These are phyloP conservation scores for Iberis pinnata DNA, from an alignment of 345 rosid genomes.

Conservation along the genomic window DNA sequence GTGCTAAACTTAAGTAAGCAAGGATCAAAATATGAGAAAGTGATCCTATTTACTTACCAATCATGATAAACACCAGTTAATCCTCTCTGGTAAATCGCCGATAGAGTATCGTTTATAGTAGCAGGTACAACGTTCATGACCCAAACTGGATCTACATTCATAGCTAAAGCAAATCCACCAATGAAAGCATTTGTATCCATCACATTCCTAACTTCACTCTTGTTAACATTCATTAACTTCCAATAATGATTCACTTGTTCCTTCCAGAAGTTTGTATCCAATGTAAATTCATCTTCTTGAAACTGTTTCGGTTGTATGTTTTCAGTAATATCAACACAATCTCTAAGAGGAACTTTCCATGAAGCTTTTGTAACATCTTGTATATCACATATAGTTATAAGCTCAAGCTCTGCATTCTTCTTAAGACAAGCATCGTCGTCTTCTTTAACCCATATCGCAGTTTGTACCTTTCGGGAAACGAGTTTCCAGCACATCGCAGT, in stretches of 20 bases:
- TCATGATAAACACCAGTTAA: slow-evolving; percentile 76
- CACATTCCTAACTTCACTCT: slow-evolving; percentile 55
- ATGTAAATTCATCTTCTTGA: slow-evolving; percentile 43
- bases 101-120: slow-evolving; percentile 56
- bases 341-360: slow-evolving; percentile 68
- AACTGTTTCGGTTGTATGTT: slow-evolving; percentile 24
- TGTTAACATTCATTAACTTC: slow-evolving; percentile 56
- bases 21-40: too few relatives aligned
- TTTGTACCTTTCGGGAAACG: slow-evolving; percentile 69
- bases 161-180: slow-evolving; percentile 77
- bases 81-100: slow-evolving; percentile 73
- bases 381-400: slow-evolving; percentile 48
- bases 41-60: slow-evolving; percentile 48
- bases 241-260: slow-evolving; percentile 62
- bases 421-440: slow-evolving; percentile 58
- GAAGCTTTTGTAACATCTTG: slow-evolving; percentile 51
- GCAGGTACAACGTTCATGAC: slow-evolving; percentile 83
- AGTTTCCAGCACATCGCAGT: slow-evolving; percentile 97
- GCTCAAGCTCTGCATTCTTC: slow-evolving; percentile 56
- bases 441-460: slow-evolving; percentile 86
- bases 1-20: background rate
- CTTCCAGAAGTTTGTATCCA: slow-evolving; percentile 66
- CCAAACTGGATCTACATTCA: slow-evolving; percentile 71
- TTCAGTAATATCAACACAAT: slow-evolving; percentile 45
- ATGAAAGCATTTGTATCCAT: slow-evolving; percentile 84